Conservation (phyloP, 1,284 basidiomycete species). For the Boletus austroedulis region DNA sequence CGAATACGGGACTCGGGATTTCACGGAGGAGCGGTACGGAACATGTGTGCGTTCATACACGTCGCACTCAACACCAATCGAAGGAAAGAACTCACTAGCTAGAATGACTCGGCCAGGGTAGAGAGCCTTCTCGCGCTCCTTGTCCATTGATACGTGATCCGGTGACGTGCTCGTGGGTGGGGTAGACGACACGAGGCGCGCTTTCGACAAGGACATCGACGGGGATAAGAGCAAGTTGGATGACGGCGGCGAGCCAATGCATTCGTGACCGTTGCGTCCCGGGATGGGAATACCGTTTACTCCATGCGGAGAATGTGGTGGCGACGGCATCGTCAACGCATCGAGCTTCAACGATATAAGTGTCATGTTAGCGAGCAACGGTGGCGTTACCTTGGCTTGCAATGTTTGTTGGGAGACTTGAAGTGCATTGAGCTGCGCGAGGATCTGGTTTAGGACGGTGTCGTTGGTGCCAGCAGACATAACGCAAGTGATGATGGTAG, state of each 20-base stretch:
- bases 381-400: constrained; percentile 59
- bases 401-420: constrained; percentile 71
- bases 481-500: constrained; percentile 10
- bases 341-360: constrained; percentile 37
- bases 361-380: not conserved
- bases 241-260: constrained; percentile 23
- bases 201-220: constrained; percentile 22
- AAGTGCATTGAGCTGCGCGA: constrained; percentile 63
- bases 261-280: constrained; percentile 16
- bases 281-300: constrained; percentile 26
- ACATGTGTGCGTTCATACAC: not conserved
- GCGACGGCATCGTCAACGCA: constrained; percentile 32
- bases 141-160: constrained; percentile 41
- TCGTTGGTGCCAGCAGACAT: constrained; percentile 49
- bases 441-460: constrained; percentile 67
- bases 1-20: not conserved
- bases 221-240: constrained; percentile 26
- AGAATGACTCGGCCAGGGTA: constrained; percentile 78
- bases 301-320: constrained; percentile 23
- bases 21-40: not conserved
- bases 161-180: constrained; percentile 27
- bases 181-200: constrained; percentile 33
- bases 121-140: constrained; percentile 66
- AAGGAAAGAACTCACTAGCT: constrained; percentile 57
- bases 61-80: not conserved